These are phyloP conservation scores for Alternaria brassicae DNA, from an alignment of 2,329 filamentous ascomycete genomes.

Conservation along the genomic window DNA sequence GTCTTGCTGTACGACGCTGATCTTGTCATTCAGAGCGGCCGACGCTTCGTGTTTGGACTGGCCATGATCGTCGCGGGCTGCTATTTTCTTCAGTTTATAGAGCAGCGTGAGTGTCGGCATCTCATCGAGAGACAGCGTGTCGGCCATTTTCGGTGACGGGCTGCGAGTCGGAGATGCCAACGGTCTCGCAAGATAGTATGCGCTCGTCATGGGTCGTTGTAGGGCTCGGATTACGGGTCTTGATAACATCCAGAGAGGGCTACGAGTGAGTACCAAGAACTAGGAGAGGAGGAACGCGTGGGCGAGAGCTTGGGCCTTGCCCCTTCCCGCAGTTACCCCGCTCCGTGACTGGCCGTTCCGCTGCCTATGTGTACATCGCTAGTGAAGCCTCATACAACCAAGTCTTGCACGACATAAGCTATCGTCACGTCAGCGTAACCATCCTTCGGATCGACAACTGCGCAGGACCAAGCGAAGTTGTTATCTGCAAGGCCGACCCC, in stretches of 20 bases:
- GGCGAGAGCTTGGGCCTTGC: slow-evolving; percentile 13
- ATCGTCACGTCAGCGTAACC: background rate
- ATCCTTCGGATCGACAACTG: background rate
- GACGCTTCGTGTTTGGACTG: slow-evolving; percentile 24
- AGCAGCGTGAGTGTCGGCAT: slow-evolving; percentile 70
- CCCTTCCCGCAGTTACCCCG: background rate
- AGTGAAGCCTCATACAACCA: background rate
- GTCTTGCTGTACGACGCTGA: slow-evolving; percentile 75
- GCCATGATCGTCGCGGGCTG: slow-evolving; percentile 23
- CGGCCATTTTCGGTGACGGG: slow-evolving; percentile 7
- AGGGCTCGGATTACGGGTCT: background rate
- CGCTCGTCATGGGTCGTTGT: slow-evolving; percentile 28
- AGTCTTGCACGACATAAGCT: background rate
- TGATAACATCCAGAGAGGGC: slow-evolving; percentile 4
- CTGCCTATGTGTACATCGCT: too few relatives aligned
- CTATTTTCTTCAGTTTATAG: slow-evolving; percentile 66
- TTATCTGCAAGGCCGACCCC: background rate
- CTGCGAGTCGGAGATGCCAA: slow-evolving; percentile 7
- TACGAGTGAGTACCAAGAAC: background rate
- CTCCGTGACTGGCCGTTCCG: background rate
- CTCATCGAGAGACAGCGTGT: slow-evolving; percentile 53
- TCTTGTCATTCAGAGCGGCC: slow-evolving; percentile 65
- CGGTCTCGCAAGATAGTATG: slow-evolving; percentile 33
- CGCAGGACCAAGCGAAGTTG: background rate
- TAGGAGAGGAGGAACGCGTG: background rate